Percentiles rank a stretch among this genome's conserved stretches.
These are phyloP conservation scores for Cercospora sojina DNA, from an alignment of 2,329 filamentous ascomycete genomes.

Conservation along the genomic window DNA sequence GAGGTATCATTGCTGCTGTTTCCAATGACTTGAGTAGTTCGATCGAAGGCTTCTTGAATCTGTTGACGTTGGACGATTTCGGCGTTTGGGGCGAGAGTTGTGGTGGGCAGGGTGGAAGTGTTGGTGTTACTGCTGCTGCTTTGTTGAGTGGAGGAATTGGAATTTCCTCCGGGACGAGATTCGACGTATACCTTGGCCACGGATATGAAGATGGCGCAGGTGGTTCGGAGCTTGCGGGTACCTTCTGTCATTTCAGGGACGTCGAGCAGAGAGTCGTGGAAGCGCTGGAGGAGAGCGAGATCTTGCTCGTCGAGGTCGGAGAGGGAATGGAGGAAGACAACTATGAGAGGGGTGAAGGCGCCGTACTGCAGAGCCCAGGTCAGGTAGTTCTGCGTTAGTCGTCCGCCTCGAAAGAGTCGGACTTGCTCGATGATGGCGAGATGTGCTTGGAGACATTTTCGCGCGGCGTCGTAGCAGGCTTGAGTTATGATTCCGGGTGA, in stretches of 20 bases:
- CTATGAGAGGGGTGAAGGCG: conserved; percentile 19
- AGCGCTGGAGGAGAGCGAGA: conserved; percentile 14
- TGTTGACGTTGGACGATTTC: conserved; percentile 9
- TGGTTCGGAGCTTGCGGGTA: conserved; percentile 9
- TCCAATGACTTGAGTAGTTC: not conserved
- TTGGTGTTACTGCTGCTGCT: not conserved
- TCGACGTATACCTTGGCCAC: conserved; percentile 17
- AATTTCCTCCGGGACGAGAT: not conserved
- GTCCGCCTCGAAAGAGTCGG: conserved; percentile 5
- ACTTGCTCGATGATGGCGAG: conserved; percentile 12
- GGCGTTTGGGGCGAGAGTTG: not conserved
- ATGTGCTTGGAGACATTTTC: conserved; percentile 15
- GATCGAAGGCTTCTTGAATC: conserved; percentile 16
- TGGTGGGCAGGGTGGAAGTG: not conserved
- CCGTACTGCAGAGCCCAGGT: conserved; percentile 19
- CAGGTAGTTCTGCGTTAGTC: conserved; percentile 12
- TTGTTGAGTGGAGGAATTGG: not conserved
- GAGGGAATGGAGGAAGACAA: conserved; percentile 19
- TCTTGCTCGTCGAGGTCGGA: conserved; percentile 15
- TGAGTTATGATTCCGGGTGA: conserved; percentile 14
- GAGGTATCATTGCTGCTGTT: not conserved
- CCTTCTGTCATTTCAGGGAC: conserved; percentile 10
- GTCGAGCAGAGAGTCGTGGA: conserved; percentile 15
- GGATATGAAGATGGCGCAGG: conserved; percentile 15
- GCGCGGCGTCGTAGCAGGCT: conserved; percentile 18